These are phyloP conservation scores for Crepidotus sp. DNA, from an alignment of 1,284 basidiomycete species.

Conservation along the genomic window DNA sequence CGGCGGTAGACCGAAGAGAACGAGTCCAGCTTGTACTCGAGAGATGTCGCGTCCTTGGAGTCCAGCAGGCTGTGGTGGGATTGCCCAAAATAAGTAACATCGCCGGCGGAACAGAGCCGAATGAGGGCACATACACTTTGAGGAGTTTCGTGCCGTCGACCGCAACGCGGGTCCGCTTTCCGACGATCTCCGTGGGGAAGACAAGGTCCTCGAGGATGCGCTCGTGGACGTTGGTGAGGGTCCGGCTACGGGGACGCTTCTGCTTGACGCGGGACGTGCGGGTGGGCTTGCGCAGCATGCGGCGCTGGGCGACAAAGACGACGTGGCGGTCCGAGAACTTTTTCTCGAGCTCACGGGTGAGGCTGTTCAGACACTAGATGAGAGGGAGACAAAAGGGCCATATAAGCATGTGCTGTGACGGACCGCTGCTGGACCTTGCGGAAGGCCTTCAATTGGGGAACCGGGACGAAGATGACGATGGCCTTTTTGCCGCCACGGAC, in stretches of 20 bases:
- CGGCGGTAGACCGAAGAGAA: slow-evolving; percentile 93
- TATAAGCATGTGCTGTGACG: slow-evolving; percentile 26
- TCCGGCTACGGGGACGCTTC: slow-evolving; percentile 95
- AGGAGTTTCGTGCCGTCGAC: slow-evolving; percentile 88
- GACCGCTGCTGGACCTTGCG: slow-evolving; percentile 97
- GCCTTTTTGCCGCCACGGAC: slow-evolving; percentile 99
- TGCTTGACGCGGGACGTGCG: slow-evolving; percentile 89
- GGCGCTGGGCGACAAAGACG: slow-evolving; percentile 97
- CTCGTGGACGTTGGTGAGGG: slow-evolving; percentile 96
- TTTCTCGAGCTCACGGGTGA: slow-evolving; percentile 99
- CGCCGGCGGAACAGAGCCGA: slow-evolving; percentile 9
- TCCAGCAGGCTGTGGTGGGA: slow-evolving; percentile 75
- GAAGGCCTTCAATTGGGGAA: slow-evolving; percentile 98
- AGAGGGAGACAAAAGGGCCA: not conserved
- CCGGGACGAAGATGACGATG: slow-evolving; percentile 97
- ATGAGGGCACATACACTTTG: slow-evolving; percentile 72
- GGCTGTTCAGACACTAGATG: slow-evolving; percentile 44
- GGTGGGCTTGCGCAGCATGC: slow-evolving; percentile 96
- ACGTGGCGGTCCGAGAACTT: slow-evolving; percentile 99
- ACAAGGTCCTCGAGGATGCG: slow-evolving; percentile 98
- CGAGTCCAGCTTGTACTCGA: slow-evolving; percentile 99
- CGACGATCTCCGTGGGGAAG: slow-evolving; percentile 97
- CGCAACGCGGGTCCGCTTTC: slow-evolving; percentile 90
- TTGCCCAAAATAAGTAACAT: slow-evolving; percentile 16
- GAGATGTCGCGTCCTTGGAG: slow-evolving; percentile 94